Evolutionary conservation across 139 green algal species (phyloP).

Genomic region (Diplosphaera chodatii): DNA sequence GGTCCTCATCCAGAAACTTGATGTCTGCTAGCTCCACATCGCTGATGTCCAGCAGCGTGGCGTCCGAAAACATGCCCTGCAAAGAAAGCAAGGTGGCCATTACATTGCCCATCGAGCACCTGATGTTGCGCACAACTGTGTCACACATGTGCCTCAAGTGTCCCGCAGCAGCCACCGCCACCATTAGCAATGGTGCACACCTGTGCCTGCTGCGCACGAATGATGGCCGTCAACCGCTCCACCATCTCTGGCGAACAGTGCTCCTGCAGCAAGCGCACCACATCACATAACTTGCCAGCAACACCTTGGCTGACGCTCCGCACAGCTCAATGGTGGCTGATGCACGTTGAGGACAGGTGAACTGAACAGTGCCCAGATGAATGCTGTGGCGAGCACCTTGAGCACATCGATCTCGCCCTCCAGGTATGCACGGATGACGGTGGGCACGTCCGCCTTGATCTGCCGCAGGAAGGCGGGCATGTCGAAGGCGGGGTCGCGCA

Average conservation of each 20-base stretch:
- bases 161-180: no score
- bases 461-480: slow-evolving; percentile 68
- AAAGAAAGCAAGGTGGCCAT: no score
- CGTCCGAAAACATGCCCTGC: slow-evolving; percentile 64
- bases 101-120: no score
- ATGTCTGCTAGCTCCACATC: slow-evolving; percentile 85
- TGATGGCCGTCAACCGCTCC: slow-evolving; percentile 75
- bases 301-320: no score
- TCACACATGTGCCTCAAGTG: no score
- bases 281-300: no score
- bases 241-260: slow-evolving; percentile 78
- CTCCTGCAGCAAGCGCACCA: slow-evolving; percentile 13
- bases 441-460: slow-evolving; percentile 49
- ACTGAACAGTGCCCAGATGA: no score
- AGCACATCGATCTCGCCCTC: slow-evolving; percentile 50
- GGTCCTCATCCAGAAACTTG: slow-evolving; percentile 77
- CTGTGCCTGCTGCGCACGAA: slow-evolving; percentile 36
- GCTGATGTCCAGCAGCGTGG: slow-evolving; percentile 84
- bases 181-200: no score
- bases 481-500: slow-evolving; percentile 80
- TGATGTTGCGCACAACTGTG: no score
- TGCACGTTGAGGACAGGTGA: no score
- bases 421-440: slow-evolving; percentile 56
- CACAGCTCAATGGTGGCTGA: no score
- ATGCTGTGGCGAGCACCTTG: no score